These are phyloP conservation scores for Chrysoporthe cubensis DNA, from an alignment of 2,329 filamentous ascomycete genomes.

Conservation along the genomic window DNA sequence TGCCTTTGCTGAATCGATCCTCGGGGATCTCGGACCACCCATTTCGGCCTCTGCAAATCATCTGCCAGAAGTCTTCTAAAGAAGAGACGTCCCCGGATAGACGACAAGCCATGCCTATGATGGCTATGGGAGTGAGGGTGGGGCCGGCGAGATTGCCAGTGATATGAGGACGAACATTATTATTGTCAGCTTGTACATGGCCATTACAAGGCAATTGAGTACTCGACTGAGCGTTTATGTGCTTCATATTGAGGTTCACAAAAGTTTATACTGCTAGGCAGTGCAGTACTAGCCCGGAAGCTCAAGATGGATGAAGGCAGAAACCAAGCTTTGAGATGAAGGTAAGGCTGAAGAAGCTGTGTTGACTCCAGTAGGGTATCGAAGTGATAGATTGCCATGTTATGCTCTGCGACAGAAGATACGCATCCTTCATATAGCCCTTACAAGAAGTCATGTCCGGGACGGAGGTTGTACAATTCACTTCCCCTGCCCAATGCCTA, in stretches of 20 bases:
- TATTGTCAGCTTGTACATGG: not conserved
- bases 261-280: not conserved
- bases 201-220: not conserved
- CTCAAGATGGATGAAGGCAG: not conserved
- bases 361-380: not conserved
- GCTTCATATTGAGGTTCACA: not conserved
- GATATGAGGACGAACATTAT: slow-evolving; percentile 11
- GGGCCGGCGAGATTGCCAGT: slow-evolving; percentile 35
- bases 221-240: not conserved
- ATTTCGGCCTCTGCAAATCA: slow-evolving; percentile 36
- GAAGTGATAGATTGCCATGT: not conserved
- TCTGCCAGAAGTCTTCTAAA: slow-evolving; percentile 38
- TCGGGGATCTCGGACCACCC: slow-evolving; percentile 38
- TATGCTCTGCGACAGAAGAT: not conserved
- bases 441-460: not conserved
- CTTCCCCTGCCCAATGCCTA: not conserved
- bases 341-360: not conserved
- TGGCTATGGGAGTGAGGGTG: slow-evolving; percentile 12
- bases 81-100: slow-evolving; percentile 33
- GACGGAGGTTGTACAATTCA: not conserved
- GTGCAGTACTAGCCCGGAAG: not conserved
- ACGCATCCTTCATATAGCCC: not conserved
- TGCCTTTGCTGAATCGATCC: slow-evolving; percentile 39
- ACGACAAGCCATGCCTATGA: slow-evolving; percentile 23
- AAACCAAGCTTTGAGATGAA: not conserved